Percentiles rank a stretch among this genome's conserved stretches.
Evolutionary conservation across 2,329 filamentous ascomycete genomes (phyloP).

Genomic region (Lasiodiplodia hormozganensis): DNA sequence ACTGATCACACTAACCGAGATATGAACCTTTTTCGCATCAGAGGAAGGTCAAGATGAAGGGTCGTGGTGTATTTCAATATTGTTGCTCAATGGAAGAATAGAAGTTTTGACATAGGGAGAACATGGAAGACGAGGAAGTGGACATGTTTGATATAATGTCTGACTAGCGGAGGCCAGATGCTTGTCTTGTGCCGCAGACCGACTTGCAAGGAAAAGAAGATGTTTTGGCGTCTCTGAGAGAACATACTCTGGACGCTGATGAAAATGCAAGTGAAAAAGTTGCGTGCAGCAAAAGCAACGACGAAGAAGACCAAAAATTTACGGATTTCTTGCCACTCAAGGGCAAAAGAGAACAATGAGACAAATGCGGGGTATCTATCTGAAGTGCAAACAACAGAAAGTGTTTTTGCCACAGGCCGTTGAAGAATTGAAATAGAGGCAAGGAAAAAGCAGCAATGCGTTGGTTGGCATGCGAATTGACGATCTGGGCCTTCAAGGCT

Average conservation of each 20-base stretch:
- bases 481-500: no score
- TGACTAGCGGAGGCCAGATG: constrained; percentile 14
- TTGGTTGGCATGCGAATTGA: neutral
- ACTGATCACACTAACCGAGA: neutral
- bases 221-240: neutral
- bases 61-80: neutral
- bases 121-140: neutral
- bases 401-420: neutral
- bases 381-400: constrained; percentile 26
- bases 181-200: neutral
- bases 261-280: neutral
- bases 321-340: neutral
- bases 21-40: neutral
- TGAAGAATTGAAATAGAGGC: neutral
- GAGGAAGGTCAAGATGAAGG: neutral
- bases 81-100: neutral
- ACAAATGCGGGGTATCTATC: constrained; percentile 23
- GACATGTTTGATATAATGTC: neutral
- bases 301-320: neutral
- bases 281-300: neutral
- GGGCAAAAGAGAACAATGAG: neutral
- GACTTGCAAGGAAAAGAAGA: neutral
- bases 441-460: neutral
- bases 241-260: neutral
- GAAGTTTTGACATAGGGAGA: neutral